A percentile compares a stretch with the other conserved stretches of the same genome.
phyloP scores from a whole-genome alignment of 371 early-diverging fungal species.

The Lichtheimia corymbifera region DNA sequence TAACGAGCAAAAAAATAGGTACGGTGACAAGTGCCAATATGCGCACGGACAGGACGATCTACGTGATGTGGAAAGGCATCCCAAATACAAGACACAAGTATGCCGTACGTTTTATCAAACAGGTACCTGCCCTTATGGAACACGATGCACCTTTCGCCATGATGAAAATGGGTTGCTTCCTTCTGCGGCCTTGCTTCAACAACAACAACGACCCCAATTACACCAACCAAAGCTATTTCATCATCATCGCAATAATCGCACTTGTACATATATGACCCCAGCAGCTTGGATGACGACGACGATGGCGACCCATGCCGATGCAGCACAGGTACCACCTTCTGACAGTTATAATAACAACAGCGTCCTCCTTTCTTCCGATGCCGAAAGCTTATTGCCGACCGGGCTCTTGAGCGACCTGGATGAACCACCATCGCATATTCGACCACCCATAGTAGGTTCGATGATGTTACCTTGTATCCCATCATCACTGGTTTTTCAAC shows the following conservation, averaged over 20 bases:
- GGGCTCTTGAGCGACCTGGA: conserved; percentile 32
- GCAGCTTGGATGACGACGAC: conserved; percentile 3
- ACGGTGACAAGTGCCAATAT: conserved; percentile 95
- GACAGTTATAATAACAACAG: neutral
- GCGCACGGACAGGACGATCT: conserved; percentile 89
- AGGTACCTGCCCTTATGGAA: conserved; percentile 93
- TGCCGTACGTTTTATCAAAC: conserved; percentile 88
- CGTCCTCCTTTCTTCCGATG: conserved; percentile 27
- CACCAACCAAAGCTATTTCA: neutral
- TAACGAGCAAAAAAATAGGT: conserved; percentile 39
- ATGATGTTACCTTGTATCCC: conserved; percentile 1
- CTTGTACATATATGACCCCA: conserved; percentile 2
- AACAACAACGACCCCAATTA: neutral
- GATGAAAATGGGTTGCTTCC: conserved; percentile 10
- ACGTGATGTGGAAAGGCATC: conserved; percentile 86
- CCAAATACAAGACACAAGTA: conserved; percentile 93
- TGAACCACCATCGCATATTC: conserved; percentile 13
- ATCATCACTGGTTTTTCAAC: conserved; percentile 3
- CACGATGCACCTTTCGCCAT: conserved; percentile 96
- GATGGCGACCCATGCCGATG: neutral
- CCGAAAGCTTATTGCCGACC: conserved; percentile 39
- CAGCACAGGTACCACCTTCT: neutral
- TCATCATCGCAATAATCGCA: neutral
- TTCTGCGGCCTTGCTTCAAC: neutral
- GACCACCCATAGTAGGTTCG: neutral